Conservation (phyloP, 345 rosid species). For the Pistacia atlantica region DNA sequence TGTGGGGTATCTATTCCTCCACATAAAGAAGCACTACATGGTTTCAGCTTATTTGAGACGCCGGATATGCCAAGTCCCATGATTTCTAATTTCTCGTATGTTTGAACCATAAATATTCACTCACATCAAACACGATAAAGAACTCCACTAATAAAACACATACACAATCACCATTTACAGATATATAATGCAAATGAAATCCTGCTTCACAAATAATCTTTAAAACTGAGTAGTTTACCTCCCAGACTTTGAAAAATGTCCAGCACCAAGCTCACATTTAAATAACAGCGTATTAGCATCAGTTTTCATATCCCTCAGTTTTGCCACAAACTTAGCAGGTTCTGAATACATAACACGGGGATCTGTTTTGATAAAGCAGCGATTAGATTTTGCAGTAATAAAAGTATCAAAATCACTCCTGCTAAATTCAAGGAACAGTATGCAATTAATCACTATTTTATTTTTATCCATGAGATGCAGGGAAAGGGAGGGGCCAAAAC, state of each 20-base stretch:
- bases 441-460: not conserved
- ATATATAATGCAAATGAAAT: no score
- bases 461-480: not conserved
- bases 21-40: not conserved
- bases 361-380: slow-evolving; percentile 47
- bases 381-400: not conserved
- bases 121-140: not conserved
- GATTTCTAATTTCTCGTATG: not conserved
- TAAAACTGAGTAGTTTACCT: slow-evolving; percentile 47
- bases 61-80: not conserved
- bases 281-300: slow-evolving; percentile 71
- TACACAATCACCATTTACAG: no score
- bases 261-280: slow-evolving; percentile 92
- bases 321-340: slow-evolving; percentile 89
- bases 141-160: no score
- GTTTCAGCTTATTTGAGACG: not conserved
- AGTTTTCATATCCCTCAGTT: slow-evolving; percentile 85
- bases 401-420: not conserved
- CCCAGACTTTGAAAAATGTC: slow-evolving; percentile 95
- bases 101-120: not conserved
- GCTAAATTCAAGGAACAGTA: not conserved
- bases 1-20: no score
- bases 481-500: not conserved
- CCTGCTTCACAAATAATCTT: not conserved
- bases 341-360: slow-evolving; percentile 92